phyloP scores from a whole-genome alignment of 345 rosid genomes.

The Aquilaria yunnanensis region DNA sequence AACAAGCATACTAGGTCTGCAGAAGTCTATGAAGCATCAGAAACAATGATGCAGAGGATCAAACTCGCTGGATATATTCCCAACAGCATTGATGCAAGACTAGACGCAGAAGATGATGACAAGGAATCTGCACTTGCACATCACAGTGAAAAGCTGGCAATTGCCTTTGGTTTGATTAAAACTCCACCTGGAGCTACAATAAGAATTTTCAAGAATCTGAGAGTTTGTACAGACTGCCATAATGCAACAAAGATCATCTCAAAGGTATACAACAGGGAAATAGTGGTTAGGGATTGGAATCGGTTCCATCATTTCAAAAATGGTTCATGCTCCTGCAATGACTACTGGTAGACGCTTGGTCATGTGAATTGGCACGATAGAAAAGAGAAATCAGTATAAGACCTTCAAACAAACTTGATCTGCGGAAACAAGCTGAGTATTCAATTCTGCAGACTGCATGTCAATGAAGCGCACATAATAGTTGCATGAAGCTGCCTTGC shows the following conservation, averaged over 20 bases:
- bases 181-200: conserved; percentile 39
- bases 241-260: conserved; percentile 60
- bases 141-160: conserved; percentile 71
- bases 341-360: conserved; percentile 36
- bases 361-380: too few relatives aligned
- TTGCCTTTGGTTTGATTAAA: conserved; percentile 59
- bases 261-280: conserved; percentile 37
- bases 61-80: conserved; percentile 46
- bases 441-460: too few relatives aligned
- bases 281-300: conserved; percentile 52
- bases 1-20: conserved; percentile 45
- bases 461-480: too few relatives aligned
- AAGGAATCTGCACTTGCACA: conserved; percentile 42
- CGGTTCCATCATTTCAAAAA: conserved; percentile 69
- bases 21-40: conserved; percentile 45
- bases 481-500: too few relatives aligned
- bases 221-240: conserved; percentile 73
- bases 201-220: conserved; percentile 55
- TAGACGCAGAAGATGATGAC: conserved; percentile 49
- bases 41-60: conserved; percentile 35
- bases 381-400: too few relatives aligned
- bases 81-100: conserved; percentile 42
- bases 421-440: too few relatives aligned
- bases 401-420: too few relatives aligned
- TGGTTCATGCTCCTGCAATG: conserved; percentile 61